Evolutionary conservation across 306 rosid species (phyloP), one percentile per base, ranked within the genome.

Genomic region (Carpinus fangiana): DNA sequence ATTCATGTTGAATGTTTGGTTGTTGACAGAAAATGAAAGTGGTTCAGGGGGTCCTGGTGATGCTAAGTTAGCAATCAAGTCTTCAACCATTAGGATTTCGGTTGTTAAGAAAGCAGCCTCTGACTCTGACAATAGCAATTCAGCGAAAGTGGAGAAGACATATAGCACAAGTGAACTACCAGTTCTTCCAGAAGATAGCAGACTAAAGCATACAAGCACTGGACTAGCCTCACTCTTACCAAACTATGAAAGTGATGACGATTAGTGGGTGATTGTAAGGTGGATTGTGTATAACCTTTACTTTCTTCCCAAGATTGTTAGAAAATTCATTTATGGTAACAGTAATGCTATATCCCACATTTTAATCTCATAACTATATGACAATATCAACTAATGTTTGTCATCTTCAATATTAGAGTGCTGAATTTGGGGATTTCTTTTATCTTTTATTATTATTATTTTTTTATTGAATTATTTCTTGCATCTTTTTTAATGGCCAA

Each of bases 231-330:
- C 88, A 4, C 54, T 93, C 82, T 86, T 88, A 75, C 92, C 89
- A 85, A 78, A 66, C 80, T 89, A 87, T 47, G 89, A 72, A 12
- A 87, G 89, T 20, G 89, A 86, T 4, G 93, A 90, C 4, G 90
- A 89, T 73, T 38, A 38, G 43, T 0, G 74, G 84, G 79, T 52
- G n/a, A n/a, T 73, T 50, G 73, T 61, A 17, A 69, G 47, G 8
- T 43, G 47, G 8, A 43, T 43, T 8, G 8, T 1, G 3, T 43
- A 45, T 31, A 31, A 31, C 34, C 34, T 1, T 31, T 31, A 31
- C 34, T 31, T 31, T 31, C 34, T 31, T 31, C 3, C 34, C 34
- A 45, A 7, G 48, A 9, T 47, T 9, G 12, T 0, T 47, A 47
- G 11, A 11, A 47, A 47, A 8, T 47, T 47, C 11, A 47, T 11